Evolutionary conservation across 768 basidiomycete genomes (phyloP).

Genomic region (Hygrocybe punicea): DNA sequence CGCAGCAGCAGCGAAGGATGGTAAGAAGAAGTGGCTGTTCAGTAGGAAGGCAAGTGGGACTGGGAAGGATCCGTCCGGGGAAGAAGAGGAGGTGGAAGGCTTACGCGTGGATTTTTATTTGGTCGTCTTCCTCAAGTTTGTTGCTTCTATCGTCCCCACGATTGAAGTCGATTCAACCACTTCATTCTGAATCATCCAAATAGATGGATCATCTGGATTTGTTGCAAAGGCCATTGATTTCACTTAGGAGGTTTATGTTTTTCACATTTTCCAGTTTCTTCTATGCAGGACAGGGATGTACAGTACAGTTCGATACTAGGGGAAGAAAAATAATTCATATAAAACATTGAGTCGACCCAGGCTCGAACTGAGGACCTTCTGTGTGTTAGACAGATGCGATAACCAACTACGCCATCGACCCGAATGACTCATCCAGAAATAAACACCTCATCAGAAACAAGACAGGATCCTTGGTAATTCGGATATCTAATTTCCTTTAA

Average conservation of each 20-base stretch:
- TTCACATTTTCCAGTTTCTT: no score
- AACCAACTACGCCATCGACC: slow-evolving; percentile 76
- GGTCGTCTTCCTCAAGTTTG: slow-evolving; percentile 98
- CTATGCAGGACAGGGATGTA: no score
- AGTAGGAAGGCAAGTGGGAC: slow-evolving; percentile 65
- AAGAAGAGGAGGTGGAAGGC: slow-evolving; percentile 77
- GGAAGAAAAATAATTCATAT: background rate
- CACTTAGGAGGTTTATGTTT: no score
- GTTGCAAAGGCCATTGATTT: background rate
- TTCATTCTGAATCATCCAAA: slow-evolving; percentile 44
- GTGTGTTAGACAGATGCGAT: slow-evolving; percentile 84
- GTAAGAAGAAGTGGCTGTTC: slow-evolving; percentile 82
- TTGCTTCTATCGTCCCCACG: slow-evolving; percentile 96
- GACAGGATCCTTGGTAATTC: background rate
- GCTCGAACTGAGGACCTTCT: slow-evolving; percentile 73
- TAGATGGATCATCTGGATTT: background rate
- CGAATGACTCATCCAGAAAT: slow-evolving; percentile 27
- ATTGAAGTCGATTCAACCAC: slow-evolving; percentile 97
- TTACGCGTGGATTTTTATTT: slow-evolving; percentile 98
- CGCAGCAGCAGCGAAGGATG: slow-evolving; percentile 38
- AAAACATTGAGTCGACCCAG: slow-evolving; percentile 48
- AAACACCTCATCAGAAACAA: slow-evolving; percentile 14
- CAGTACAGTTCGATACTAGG: no score
- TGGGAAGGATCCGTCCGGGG: slow-evolving; percentile 42
- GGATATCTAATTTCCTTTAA: slow-evolving; percentile 29